Evolutionary conservation across 441 rosid species (phyloP), one percentile per base, ranked within the genome.

Genomic region (Manihot esculenta): DNA sequence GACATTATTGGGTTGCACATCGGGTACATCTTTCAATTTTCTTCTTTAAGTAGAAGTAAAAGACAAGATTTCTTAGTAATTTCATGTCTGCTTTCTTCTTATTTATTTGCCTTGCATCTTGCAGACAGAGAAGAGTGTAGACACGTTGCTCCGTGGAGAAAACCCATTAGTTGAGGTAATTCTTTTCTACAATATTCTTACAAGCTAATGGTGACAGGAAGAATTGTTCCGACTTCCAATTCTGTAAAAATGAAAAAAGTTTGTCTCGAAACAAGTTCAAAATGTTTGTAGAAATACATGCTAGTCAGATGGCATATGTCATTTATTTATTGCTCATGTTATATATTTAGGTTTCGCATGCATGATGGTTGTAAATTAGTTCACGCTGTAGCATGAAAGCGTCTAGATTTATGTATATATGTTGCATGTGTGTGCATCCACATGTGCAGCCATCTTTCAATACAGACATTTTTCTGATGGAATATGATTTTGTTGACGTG

Each of bases 71-170:
- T 14, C n/a, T 50, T 26, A 9, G 24, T 13, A 35, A 21, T n/a
- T 61, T 21, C 11, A 9, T 15, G 10, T 33, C 20, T 38, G 10
- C 41, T 54, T 70, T 3, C n/a, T 59, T 47, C 24, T 35, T 55
- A 5, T 38, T 38, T 7, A 38, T 38, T 38, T 38, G 42, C 42
- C 8, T 38, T 38, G 42, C 35, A 48, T 75, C 57, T 23, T 78
- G 79, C 77, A 87, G 94, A 86, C 90, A 8, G 85, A 89, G 75
- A 86, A 86, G 80, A 86, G 90, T 38, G 87, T 87, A 60, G 94
- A 87, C 72, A 82, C 73, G 87, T 77, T 89, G 81, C 90, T 89
- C 64, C 73, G 80, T 0, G 87, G 86, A 62, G 72, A 78, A 76
- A 85, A 74, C 65, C 92, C 92, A 51, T 76, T 76, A 66, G 90